Evolutionary conservation across 345 rosid genomes (phyloP), one percentile per base, ranked within the genome.

Genomic region (Capsella bursapastoris): DNA sequence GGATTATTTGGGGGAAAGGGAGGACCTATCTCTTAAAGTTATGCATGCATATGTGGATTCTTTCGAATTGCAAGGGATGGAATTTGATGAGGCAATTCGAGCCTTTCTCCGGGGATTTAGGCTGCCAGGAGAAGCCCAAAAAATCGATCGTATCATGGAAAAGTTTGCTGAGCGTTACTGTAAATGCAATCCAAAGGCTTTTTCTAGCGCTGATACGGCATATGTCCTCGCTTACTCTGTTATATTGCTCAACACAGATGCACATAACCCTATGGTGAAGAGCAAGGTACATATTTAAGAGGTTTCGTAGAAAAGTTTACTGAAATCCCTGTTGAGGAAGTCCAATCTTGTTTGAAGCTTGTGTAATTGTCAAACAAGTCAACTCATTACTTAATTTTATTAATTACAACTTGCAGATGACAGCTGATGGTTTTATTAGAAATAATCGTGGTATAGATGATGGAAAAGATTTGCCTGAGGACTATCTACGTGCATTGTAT

Each of bases 391-490:
- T 72, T 60, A 27, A 31, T 25, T 71, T 45, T 59, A 22, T 60
- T 27, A 43, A 31, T 66, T 72, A 45, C 82, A 82, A 66, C 65
- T 18, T 88, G 84, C 85, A 96, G 99, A 96, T 96, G 99, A 90
- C 97, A 44, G 91, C 96, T 80, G 99, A 90, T 73, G 99, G 88
- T 78, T 96, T 96, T 73, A 88, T 96, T 64, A 88, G 93, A 82
- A 96, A 96, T 82, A 96, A 96, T 73, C 96, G 93, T 67, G 99
- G 98, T 56, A 96, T 96, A 85, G 98, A 96, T 81, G 99, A 96
- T 73, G 98, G 98, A 69, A 89, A 92, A 78, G 99, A 96, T 84
- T 82, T 96, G 62, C 84, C 98, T 38, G 98, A 90, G 82, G 98
- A 92, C 66, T 89, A 89, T 80, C 65, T 96, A 78, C 89, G 93